These are phyloP conservation scores for Geopyxis carbonaria DNA, from an alignment of 495 filamentous ascomycete species.

Conservation along the genomic window DNA sequence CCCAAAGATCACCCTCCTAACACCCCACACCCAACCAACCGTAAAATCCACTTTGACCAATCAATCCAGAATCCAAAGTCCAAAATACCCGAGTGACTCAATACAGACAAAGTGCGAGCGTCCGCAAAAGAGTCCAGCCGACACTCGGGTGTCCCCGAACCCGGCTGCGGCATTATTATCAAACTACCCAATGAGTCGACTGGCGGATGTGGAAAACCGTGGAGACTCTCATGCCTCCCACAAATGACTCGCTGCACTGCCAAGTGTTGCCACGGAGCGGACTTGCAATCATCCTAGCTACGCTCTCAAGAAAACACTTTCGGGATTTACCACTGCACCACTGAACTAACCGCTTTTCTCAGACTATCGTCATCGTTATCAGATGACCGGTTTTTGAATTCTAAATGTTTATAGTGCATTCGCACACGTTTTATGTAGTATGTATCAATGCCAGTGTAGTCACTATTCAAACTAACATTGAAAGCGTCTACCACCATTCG, in stretches of 20 bases:
- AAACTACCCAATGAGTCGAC: conserved; percentile 2
- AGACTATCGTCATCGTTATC: too few relatives aligned
- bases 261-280: conserved; percentile 20
- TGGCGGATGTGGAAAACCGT: not conserved
- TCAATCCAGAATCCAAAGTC: conserved; percentile 12
- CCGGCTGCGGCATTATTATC: conserved; percentile 8
- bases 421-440: too few relatives aligned
- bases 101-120: conserved; percentile 7
- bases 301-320: too few relatives aligned
- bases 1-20: conserved; percentile 14
- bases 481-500: too few relatives aligned
- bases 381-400: too few relatives aligned
- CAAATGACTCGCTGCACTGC: conserved; percentile 8
- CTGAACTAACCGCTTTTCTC: too few relatives aligned
- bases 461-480: too few relatives aligned
- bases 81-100: conserved; percentile 9
- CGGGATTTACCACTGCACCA: too few relatives aligned
- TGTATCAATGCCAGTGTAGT: too few relatives aligned
- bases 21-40: conserved; percentile 17
- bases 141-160: conserved; percentile 11
- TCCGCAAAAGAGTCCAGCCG: not conserved
- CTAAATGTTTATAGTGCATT: too few relatives aligned
- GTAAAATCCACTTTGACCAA: conserved; percentile 14
- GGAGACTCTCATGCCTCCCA: not conserved
- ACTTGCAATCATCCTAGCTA: too few relatives aligned